phyloP scores from a whole-genome alignment of 2,329 filamentous ascomycete species.

The Gaeumannomyces sp. region DNA sequence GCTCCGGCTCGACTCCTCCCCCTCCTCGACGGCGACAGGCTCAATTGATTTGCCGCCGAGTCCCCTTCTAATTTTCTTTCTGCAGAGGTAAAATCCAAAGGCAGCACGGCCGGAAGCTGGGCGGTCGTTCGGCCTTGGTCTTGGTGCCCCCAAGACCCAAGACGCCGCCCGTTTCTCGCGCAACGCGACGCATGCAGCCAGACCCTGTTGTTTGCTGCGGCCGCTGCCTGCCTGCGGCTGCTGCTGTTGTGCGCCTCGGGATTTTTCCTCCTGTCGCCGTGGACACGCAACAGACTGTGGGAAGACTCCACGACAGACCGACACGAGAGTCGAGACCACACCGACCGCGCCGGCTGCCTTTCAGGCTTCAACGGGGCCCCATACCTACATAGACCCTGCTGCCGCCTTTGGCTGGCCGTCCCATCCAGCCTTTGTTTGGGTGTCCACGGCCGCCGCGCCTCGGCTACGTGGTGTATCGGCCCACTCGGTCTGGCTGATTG shows the following conservation, averaged over 20 bases:
- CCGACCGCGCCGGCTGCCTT: neutral
- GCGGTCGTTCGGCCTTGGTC: neutral
- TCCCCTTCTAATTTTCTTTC: neutral
- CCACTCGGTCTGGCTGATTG: neutral
- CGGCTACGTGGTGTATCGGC: neutral
- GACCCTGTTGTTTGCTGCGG: too few relatives aligned
- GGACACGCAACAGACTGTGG: neutral
- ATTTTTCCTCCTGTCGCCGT: neutral
- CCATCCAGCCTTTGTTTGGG: neutral
- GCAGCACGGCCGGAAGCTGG: too few relatives aligned
- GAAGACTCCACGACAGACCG: neutral
- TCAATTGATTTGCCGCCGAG: neutral
- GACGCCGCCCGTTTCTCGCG: neutral
- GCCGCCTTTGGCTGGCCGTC: neutral
- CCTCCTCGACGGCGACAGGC: neutral
- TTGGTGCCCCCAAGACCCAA: too few relatives aligned
- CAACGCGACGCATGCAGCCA: neutral
- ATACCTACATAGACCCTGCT: neutral
- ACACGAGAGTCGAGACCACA: neutral
- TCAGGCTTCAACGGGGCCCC: neutral
- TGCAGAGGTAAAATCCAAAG: too few relatives aligned
- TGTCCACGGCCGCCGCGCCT: neutral
- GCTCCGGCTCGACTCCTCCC: neutral
- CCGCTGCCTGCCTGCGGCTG: too few relatives aligned
- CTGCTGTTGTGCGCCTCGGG: too few relatives aligned